Conservation (phyloP, 2,329 filamentous ascomycete genomes). For the Trichoderma brevicompactum region DNA sequence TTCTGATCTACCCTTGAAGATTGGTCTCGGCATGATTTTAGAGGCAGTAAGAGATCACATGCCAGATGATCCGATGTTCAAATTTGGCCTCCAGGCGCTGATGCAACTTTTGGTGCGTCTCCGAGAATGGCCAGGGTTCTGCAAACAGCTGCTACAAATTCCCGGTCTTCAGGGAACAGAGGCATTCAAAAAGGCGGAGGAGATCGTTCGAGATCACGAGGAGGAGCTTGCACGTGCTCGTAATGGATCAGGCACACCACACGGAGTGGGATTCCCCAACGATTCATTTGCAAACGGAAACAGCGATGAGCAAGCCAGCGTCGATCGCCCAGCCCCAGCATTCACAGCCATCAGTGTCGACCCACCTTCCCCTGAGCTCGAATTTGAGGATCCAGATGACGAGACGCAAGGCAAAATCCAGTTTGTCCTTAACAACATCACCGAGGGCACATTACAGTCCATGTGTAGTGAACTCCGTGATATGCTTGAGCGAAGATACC, state of each 20-base stretch:
- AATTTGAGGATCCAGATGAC: constrained; percentile 81
- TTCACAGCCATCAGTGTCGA: constrained; percentile 83
- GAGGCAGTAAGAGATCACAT: constrained; percentile 88
- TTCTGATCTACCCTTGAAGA: constrained; percentile 85
- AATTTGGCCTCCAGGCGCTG: constrained; percentile 93
- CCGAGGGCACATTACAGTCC: constrained; percentile 80
- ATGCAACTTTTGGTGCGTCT: constrained; percentile 85
- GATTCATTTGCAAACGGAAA: constrained; percentile 71
- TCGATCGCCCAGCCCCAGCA: constrained; percentile 67
- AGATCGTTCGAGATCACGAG: constrained; percentile 72
- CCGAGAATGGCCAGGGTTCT: constrained; percentile 94
- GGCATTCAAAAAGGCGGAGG: constrained; percentile 79
- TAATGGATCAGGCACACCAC: constrained; percentile 53
- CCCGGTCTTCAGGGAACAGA: constrained; percentile 82
- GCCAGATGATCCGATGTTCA: constrained; percentile 91
- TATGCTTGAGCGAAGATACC: constrained; percentile 77
- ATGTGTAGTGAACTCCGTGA: constrained; percentile 84
- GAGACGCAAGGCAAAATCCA: constrained; percentile 91
- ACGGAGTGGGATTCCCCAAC: constrained; percentile 44
- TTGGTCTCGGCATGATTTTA: constrained; percentile 96
- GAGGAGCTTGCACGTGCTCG: constrained; percentile 62
- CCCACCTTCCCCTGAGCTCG: constrained; percentile 62
- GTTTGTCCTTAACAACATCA: constrained; percentile 96
- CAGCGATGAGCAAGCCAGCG: constrained; percentile 61
- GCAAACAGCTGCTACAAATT: constrained; percentile 80